Evolutionary conservation across 495 filamentous ascomycete species (phyloP), one percentile per base, ranked within the genome.

Genomic region (Neurospora sublineolata): DNA sequence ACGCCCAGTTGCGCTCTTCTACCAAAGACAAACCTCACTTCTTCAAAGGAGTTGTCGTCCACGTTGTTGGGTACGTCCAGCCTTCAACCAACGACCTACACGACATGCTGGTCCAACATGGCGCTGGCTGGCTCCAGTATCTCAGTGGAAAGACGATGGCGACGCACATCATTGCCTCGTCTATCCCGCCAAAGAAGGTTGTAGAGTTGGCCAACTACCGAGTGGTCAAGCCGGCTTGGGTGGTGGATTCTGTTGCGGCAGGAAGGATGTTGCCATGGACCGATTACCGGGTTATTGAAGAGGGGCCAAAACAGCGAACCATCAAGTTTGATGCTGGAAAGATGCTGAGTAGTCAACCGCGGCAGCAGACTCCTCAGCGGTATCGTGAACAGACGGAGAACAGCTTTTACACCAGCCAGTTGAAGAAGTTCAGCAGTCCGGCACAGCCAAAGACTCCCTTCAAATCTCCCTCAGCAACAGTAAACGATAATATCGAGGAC

Each of bases 201-300:
- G 88, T 92, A 39, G 95, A 97, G 73, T 97, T 96, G 73, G 84
- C 82, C 27, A 88, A 87, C 71, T 98, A 97, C 76, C 89, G 93
- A 37, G 92, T 99, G 33, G 95, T 97, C 73, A 97, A 94, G 80
- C 95, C 95, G n/a, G 91, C 94, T 68, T 99, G 95, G 95, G 86
- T 98, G 3, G 89, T 92, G 11, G 95, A 98, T 72, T 96, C 93
- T 77, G 87, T 98, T 70, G 84, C 88, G 67, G 91, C 90, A 6
- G 93, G 93, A 1, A 90, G 86, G 69, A 76, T 97, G 58, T 83
- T 97, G 67, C 91, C 94, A 3, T 99, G 95, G 95, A 86, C 91
- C 70, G 83, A 87, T 6, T 99, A 91, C 76, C 87, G 92, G 40
- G 88, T 97, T 20, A 81, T 97, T 18, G 92, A 96, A 74, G 92